Conservation (phyloP, 331 rosid species). For the Cucumis variabilis region DNA sequence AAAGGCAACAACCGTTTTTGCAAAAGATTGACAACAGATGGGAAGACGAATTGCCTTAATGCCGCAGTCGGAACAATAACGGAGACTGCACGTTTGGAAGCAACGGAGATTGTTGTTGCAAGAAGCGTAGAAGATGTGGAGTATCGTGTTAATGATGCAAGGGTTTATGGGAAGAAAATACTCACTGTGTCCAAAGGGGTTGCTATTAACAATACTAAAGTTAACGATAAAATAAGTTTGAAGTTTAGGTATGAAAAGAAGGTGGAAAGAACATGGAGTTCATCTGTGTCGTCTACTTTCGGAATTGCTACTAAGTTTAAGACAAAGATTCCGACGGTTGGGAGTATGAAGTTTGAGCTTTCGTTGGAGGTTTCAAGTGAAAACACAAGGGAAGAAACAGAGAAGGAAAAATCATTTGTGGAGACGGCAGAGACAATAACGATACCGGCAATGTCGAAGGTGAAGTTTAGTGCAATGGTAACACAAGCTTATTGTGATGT, state of each 20-base stretch:
- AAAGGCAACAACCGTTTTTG: not conserved
- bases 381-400: not conserved
- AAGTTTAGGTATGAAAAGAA: slow-evolving; percentile 1
- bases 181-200: not conserved
- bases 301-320: not conserved
- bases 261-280: slow-evolving; percentile 9
- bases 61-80: not conserved
- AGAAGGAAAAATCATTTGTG: not conserved
- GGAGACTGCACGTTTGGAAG: slow-evolving; percentile 16
- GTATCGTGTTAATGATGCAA: slow-evolving; percentile 19
- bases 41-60: slow-evolving; percentile 11
- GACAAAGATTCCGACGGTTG: not conserved
- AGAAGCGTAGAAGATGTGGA: not conserved
- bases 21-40: not conserved
- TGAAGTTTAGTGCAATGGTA: not conserved
- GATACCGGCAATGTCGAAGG: not conserved
- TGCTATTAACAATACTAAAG: not conserved
- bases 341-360: not conserved
- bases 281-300: not conserved
- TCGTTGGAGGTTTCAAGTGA: not conserved
- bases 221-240: not conserved
- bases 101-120: not conserved
- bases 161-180: not conserved
- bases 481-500: not conserved
- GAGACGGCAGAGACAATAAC: not conserved